Evolutionary conservation across 352 stramenopile species (phyloP).

Genomic region (Hyaloperonospora arabidopsidis): DNA sequence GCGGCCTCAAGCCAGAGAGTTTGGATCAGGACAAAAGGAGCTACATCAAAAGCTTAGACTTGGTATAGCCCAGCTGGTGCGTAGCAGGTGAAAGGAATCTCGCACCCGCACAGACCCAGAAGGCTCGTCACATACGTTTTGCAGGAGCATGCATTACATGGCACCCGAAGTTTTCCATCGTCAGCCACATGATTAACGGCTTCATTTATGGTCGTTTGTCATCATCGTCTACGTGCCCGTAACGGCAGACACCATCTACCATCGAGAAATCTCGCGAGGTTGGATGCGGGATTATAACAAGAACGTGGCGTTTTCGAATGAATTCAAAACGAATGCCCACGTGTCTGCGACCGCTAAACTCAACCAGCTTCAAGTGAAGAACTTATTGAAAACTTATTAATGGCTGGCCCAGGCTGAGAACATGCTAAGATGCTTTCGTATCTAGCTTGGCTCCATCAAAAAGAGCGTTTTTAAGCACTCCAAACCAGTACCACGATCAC

Average conservation of each 20-base stretch:
- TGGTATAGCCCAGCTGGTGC: conserved; percentile 66
- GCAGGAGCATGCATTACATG: conserved; percentile 75
- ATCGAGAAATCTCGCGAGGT: conserved; percentile 60
- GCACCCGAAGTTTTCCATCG: conserved; percentile 60
- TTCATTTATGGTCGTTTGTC: conserved; percentile 71
- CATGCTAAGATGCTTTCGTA: too few relatives aligned
- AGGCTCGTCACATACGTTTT: conserved; percentile 41
- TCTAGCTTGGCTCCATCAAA: too few relatives aligned
- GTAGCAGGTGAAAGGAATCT: conserved; percentile 6
- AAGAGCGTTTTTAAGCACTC: too few relatives aligned
- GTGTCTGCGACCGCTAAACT: too few relatives aligned
- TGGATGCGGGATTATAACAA: conserved; percentile 55
- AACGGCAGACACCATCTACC: conserved; percentile 84
- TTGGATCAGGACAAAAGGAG: conserved; percentile 78
- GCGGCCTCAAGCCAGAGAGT: conserved; percentile 89
- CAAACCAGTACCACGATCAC: too few relatives aligned
- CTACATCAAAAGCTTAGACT: conserved; percentile 83
- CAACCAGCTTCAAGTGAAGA: too few relatives aligned
- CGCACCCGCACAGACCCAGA: too few relatives aligned
- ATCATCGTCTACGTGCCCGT: conserved; percentile 71
- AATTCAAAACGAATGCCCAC: too few relatives aligned
- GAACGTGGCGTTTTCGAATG: too few relatives aligned
- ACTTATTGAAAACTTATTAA: too few relatives aligned
- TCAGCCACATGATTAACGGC: conserved; percentile 45
- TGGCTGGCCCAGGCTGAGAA: too few relatives aligned